Evolutionary conservation across 2,329 filamentous ascomycete genomes (phyloP), one percentile per base, ranked within the genome.

Genomic region (Byssoonygena ceratinophila): DNA sequence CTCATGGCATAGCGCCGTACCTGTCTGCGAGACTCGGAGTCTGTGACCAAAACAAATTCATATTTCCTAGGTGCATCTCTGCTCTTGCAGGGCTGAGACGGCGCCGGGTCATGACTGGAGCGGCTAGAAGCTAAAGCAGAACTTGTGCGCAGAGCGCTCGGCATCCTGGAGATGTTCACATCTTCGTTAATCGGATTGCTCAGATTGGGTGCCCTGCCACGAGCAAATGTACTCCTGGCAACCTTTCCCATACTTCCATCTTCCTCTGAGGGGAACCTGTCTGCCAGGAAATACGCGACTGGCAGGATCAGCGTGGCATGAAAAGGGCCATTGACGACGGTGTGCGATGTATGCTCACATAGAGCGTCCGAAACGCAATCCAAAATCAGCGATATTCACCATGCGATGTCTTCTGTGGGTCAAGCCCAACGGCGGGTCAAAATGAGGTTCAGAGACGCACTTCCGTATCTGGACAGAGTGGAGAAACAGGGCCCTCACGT

Each of bases 1-100:
- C 63, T 63, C 64, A 66, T 66, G n/a, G 63, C 64, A 66, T 66
- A 63, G 27, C 64, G 64, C 20, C 64, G 64, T 34, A 66, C 64
- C 55, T 66, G 64, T 16, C 60, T 63, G 36, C 63, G 59, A 22
- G 64, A 66, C 53, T 61, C 63, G 16, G 59, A 58, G 56, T 66
- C 63, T 20, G 63, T 66, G 27, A 66, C 64, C 45, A 66, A 55
- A 23, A 66, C 64, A 54, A 66, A 65, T 47, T 66, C 64, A 53
- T 65, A 66, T 48, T 57, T 62, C 52, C 59, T 60, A 27, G 59
- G 54, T 39, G 59, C 58, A 51, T 46, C 54, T 53, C 36, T 49
- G 34, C 8, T 43, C 37, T 43, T 50, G 36, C n/a, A n/a, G 27
- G 37, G 47, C 37, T 20, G 47, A 23, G 47, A 23, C 2, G 47